These are phyloP conservation scores for Aspergillus pseudoglaucus DNA, from an alignment of 2,329 filamentous ascomycete genomes.

Conservation along the genomic window DNA sequence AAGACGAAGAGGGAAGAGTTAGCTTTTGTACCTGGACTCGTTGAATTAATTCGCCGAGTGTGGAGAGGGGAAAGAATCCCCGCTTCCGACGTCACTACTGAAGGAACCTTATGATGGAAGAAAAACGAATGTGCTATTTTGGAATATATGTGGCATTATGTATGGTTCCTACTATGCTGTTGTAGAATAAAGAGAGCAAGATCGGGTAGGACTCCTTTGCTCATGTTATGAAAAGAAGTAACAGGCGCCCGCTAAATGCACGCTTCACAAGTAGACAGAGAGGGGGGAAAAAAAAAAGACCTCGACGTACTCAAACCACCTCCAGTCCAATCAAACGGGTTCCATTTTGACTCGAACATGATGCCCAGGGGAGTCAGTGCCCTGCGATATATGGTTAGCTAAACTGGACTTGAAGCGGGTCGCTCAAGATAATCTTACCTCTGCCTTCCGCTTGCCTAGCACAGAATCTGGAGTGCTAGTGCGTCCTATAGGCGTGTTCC, in stretches of 20 bases:
- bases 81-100: not conserved
- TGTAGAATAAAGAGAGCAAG: not conserved
- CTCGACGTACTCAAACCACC: not conserved
- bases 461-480: slow-evolving; percentile 57
- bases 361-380: slow-evolving; percentile 28
- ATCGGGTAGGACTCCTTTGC: not conserved
- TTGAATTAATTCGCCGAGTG: not conserved
- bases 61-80: not conserved
- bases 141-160: not conserved
- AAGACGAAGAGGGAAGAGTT: not conserved
- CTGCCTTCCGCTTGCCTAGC: slow-evolving; percentile 69
- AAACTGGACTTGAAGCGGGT: not conserved
- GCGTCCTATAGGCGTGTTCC: slow-evolving; percentile 33
- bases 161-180: not conserved
- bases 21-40: not conserved
- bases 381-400: slow-evolving; percentile 10
- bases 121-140: not conserved
- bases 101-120: not conserved
- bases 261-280: not conserved
- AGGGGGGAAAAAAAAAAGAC: slow-evolving; percentile 1
- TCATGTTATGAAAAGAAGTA: slow-evolving; percentile 8
- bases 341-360: slow-evolving; percentile 38
- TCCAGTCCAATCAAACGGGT: slow-evolving; percentile 19
- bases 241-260: slow-evolving; percentile 15
- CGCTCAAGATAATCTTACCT: slow-evolving; percentile 38